Evolutionary conservation across 768 basidiomycete genomes (phyloP), one percentile per base, ranked within the genome.

Genomic region (Coprinopsis sp.): DNA sequence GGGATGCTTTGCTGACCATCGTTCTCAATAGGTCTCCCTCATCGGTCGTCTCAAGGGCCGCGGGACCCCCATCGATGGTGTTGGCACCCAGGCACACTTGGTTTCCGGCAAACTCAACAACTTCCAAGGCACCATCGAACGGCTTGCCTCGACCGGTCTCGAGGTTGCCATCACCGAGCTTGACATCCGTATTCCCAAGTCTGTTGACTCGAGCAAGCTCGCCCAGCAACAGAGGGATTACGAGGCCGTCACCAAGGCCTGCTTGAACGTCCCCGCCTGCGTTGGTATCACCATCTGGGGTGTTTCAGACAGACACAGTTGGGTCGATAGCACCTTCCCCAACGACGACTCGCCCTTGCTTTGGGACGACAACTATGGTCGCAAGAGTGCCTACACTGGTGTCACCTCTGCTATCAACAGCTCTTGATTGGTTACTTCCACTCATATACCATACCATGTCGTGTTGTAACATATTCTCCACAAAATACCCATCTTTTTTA

Each of bases 151-250:
- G 10, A 73, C 83, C 23, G 81, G 84, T 3, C 65, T 85, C 34
- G 82, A 84, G 53, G 77, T 84, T 22, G 82, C 81, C 8, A 75
- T 84, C 53, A 85, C 83, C 3, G 83, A 84, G 57, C 72, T 85
- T 37, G 82, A 85, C 56, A 79, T 79, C 54, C 70, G 82, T 39
- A 79, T 82, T 69, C 70, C 68, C 6, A 64, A 77, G 10, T 81
- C 81, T 12, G 70, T 65, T 11, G 79, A n/a, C n/a, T n/a, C 78
- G 2, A 51, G 59, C 6, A 72, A 71, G 1, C 66, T 78, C 25
- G 66, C 62, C 24, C 78, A 82, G 56, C 81, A 84, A 56, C 66
- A 74, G 56, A 66, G 63, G 51, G 81, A 84, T 56, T 84, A 82
- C 53, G 62, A 73, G 60, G 70, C 67, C 22, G 74, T 82, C 36